A percentile compares a stretch with the other conserved stretches of the same genome.
These are phyloP conservation scores for Dothideomycetidae sp. DNA, from an alignment of 2,329 filamentous ascomycete genomes.

Conservation along the genomic window DNA sequence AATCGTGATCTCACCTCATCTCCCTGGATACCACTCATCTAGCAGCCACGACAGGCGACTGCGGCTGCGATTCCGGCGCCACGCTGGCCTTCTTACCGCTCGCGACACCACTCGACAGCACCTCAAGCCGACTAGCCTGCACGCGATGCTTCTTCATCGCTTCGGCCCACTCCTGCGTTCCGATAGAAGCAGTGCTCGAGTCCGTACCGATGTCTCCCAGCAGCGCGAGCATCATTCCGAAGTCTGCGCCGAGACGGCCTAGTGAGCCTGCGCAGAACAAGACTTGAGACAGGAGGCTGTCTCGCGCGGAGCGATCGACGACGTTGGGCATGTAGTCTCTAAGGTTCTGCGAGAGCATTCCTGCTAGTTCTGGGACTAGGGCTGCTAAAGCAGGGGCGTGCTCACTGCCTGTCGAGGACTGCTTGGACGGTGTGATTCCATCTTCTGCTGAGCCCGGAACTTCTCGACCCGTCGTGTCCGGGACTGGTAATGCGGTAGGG, in stretches of 20 bases:
- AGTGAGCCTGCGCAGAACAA: conserved; percentile 87
- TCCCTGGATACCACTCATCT: no score
- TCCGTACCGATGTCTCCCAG: conserved; percentile 33
- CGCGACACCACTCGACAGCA: conserved; percentile 31
- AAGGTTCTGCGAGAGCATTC: conserved; percentile 65
- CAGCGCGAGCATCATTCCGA: conserved; percentile 69
- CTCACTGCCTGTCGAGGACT: conserved; percentile 2
- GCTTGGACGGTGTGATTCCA: conserved; percentile 14
- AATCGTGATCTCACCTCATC: no score
- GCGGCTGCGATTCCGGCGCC: conserved; percentile 10
- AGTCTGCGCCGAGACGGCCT: conserved; percentile 80
- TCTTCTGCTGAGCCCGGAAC: neutral
- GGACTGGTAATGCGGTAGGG: conserved; percentile 39
- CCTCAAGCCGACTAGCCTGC: conserved; percentile 63
- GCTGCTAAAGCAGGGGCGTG: conserved; percentile 61
- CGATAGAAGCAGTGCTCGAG: conserved; percentile 57
- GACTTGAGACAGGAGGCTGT: conserved; percentile 83
- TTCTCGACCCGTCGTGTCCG: conserved; percentile 14
- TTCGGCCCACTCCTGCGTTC: conserved; percentile 70
- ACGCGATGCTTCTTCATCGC: conserved; percentile 78
- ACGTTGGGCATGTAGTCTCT: conserved; percentile 67
- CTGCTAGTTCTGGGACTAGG: conserved; percentile 71
- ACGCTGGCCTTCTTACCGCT: conserved; percentile 17
- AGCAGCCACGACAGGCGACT: conserved; percentile 9
- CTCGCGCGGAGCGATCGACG: conserved; percentile 61